Percentiles rank a stretch among this genome's conserved stretches.
phyloP scores from a whole-genome alignment of 495 filamentous ascomycete genomes.

The Diplogelasinospora grovesii region DNA sequence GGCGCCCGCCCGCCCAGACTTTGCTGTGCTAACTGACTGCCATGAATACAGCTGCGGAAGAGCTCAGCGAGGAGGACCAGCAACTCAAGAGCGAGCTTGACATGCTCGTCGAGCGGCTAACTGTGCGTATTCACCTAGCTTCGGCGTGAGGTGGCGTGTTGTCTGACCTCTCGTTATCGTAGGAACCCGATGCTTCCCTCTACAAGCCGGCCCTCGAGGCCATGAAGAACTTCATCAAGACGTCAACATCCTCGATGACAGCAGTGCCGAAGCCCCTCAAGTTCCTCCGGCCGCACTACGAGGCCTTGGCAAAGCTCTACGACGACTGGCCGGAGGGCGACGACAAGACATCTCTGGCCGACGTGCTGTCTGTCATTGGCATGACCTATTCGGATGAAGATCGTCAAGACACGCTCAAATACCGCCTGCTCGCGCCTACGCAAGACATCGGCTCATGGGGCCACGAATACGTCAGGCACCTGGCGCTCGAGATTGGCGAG shows the following conservation, averaged over 20 bases:
- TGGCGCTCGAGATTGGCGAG: conserved; percentile 92
- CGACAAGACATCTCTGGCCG: conserved; percentile 83
- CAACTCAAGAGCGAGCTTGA: conserved; percentile 97
- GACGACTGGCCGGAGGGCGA: conserved; percentile 79
- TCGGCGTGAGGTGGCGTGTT: no score
- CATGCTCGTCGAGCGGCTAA: conserved; percentile 94
- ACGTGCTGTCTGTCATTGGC: conserved; percentile 93
- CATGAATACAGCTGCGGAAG: conserved; percentile 44
- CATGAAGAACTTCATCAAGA: conserved; percentile 97
- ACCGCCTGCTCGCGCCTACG: conserved; percentile 80
- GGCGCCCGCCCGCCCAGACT: neutral
- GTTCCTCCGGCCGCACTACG: conserved; percentile 93
- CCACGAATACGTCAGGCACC: conserved; percentile 95
- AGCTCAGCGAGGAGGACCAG: conserved; percentile 96
- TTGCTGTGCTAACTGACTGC: conserved; percentile 24
- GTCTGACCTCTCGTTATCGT: no score
- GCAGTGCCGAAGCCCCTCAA: conserved; percentile 97
- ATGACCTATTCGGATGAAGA: conserved; percentile 99
- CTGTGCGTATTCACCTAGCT: conserved; percentile 47
- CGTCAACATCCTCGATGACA: conserved; percentile 98
- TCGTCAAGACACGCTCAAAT: conserved; percentile 91
- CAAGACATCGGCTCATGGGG: conserved; percentile 95
- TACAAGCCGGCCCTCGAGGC: conserved; percentile 89
- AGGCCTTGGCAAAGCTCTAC: conserved; percentile 75
- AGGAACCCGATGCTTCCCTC: conserved; percentile 82